Conservation (phyloP, 2,329 filamentous ascomycete genomes). For the Aspergillus pseudonomiae region DNA sequence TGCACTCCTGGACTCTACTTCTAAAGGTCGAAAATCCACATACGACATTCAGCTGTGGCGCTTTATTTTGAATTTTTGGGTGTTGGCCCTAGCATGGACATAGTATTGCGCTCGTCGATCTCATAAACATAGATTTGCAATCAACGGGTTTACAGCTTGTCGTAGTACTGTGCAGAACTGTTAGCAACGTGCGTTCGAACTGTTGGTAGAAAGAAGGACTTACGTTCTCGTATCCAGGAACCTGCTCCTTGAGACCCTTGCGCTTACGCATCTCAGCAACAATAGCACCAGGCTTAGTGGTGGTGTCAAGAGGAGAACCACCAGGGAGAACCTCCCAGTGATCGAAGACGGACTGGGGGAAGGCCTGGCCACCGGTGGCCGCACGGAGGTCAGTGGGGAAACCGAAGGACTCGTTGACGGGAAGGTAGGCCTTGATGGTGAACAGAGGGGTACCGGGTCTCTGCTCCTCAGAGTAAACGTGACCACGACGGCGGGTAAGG, state of each 20-base stretch:
- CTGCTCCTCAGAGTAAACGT: constrained; percentile 99
- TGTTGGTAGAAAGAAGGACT: constrained; percentile 50
- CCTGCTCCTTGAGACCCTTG: constrained; percentile 98
- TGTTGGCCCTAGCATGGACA: constrained; percentile 27
- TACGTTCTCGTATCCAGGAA: constrained; percentile 94
- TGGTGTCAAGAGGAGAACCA: constrained; percentile 84
- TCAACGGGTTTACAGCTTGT: constrained; percentile 81
- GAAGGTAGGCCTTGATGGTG: constrained; percentile 97
- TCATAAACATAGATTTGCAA: constrained; percentile 45
- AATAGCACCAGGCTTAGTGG: constrained; percentile 79
- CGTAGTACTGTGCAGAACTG: constrained; percentile 74
- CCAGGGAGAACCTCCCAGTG: constrained; percentile 97
- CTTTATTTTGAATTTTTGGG: constrained; percentile 32
- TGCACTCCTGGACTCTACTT: constrained; percentile 37
- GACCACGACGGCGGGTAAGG: constrained; percentile 94
- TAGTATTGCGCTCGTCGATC: constrained; percentile 48
- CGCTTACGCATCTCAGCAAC: constrained; percentile 93
- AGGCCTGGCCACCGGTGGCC: constrained; percentile 93
- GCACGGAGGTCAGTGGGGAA: constrained; percentile 97
- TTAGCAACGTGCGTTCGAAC: constrained; percentile 21
- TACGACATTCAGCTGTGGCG: constrained; percentile 33
- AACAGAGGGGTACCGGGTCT: constrained; percentile 98
- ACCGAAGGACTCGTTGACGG: constrained; percentile 96
- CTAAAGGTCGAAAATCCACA: constrained; percentile 35
- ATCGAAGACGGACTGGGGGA: constrained; percentile 98